phyloP scores from a whole-genome alignment of 2,329 filamentous ascomycete genomes.

The Fusarium sp. region DNA sequence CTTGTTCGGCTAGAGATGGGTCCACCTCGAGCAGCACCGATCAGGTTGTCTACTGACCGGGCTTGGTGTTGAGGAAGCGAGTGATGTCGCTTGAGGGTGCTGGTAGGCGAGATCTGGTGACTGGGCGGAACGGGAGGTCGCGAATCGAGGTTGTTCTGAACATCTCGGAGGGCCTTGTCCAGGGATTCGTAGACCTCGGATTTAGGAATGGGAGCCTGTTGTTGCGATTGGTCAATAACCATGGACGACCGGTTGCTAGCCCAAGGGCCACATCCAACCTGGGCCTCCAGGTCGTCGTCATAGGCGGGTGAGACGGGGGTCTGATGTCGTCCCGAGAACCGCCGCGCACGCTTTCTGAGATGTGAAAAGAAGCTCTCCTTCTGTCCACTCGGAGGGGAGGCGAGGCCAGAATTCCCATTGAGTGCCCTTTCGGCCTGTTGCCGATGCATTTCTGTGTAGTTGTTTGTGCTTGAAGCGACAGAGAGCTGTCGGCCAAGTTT shows the following conservation, averaged over 20 bases:
- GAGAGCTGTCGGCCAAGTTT: conserved; percentile 97
- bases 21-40: conserved; percentile 63
- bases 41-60: conserved; percentile 70
- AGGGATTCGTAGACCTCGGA: conserved; percentile 68
- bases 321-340: conserved; percentile 91
- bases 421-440: conserved; percentile 91
- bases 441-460: conserved; percentile 89
- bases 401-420: conserved; percentile 80
- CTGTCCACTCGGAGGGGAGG: conserved; percentile 79
- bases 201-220: conserved; percentile 60
- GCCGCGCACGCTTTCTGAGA: conserved; percentile 88
- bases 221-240: conserved; percentile 70
- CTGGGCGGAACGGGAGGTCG: conserved; percentile 61
- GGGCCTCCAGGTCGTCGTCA: conserved; percentile 94
- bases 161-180: conserved; percentile 66
- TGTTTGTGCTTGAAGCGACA: conserved; percentile 88
- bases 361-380: conserved; percentile 99
- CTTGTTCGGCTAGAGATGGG: conserved; percentile 84
- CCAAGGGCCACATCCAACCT: conserved; percentile 91
- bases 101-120: conserved; percentile 60
- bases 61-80: conserved; percentile 71
- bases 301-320: conserved; percentile 79
- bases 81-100: conserved; percentile 70
- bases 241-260: conserved; percentile 86
- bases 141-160: conserved; percentile 60